Percentiles rank a stretch among this genome's conserved stretches.
These are phyloP conservation scores for Alisma plantagoaquatica DNA, from an alignment of 106 monocot genomes.

Conservation along the genomic window DNA sequence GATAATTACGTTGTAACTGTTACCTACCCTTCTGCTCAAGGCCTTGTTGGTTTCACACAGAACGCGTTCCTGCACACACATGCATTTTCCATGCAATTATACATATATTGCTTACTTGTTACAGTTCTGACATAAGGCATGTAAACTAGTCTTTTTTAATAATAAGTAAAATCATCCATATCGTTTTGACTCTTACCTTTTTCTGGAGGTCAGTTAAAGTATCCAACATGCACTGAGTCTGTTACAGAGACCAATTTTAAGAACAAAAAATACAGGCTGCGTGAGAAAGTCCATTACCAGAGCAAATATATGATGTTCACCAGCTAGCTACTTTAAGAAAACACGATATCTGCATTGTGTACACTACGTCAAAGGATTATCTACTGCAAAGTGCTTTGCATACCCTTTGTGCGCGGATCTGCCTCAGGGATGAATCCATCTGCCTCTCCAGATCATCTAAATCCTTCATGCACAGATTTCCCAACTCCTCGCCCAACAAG, in stretches of 20 bases:
- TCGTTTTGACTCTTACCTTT: background rate
- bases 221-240: conserved; percentile 3
- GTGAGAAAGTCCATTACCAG: background rate
- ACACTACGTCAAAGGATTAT: background rate
- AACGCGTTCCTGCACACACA: background rate
- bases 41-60: conserved; percentile 8
- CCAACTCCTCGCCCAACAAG: background rate
- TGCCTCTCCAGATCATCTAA: background rate
- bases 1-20: background rate
- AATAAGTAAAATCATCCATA: background rate
- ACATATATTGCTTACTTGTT: background rate
- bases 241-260: background rate
- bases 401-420: background rate
- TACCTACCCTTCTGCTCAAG: conserved; percentile 1
- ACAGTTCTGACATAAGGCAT: too few species aligned
- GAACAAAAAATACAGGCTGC: background rate
- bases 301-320: background rate
- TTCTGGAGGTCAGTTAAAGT: background rate
- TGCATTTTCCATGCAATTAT: background rate
- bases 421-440: background rate
- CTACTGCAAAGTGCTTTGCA: background rate
- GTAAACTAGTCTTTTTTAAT: background rate
- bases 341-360: background rate
- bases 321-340: background rate
- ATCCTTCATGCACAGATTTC: background rate